These are phyloP conservation scores for Trifolium subterraneum DNA, from an alignment of 306 rosid genomes.

Conservation along the genomic window DNA sequence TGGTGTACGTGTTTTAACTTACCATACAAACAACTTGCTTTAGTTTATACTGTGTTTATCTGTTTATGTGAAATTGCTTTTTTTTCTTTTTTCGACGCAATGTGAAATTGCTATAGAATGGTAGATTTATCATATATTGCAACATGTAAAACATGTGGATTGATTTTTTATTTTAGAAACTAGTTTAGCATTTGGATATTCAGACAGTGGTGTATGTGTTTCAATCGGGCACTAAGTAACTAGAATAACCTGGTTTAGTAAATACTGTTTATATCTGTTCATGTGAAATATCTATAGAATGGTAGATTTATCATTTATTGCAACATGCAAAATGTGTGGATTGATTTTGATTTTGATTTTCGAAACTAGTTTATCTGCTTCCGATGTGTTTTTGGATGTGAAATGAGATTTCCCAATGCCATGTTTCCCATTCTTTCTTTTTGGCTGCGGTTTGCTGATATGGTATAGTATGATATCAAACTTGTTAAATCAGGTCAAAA, in stretches of 20 bases:
- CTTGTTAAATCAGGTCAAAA: background rate
- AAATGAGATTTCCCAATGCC: background rate
- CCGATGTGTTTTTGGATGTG: background rate
- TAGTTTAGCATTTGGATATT: background rate
- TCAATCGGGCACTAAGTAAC: too few species aligned
- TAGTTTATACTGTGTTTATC: background rate
- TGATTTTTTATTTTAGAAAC: background rate
- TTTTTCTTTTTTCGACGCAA: too few species aligned
- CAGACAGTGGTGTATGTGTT: background rate
- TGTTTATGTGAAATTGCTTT: constrained; percentile 1
- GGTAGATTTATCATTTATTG: background rate
- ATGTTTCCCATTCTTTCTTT: background rate
- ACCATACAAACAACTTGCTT: background rate
- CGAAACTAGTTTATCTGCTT: background rate
- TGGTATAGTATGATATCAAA: background rate
- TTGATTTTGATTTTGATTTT: background rate
- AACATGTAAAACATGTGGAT: background rate
- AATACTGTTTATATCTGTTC: background rate
- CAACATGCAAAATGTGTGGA: background rate
- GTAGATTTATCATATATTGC: background rate
- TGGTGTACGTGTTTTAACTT: background rate
- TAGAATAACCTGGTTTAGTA: background rate
- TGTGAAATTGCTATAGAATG: constrained; percentile 5
- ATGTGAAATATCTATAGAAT: background rate
- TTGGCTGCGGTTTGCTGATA: background rate